Base-by-base conservation (phyloP, 2,329 filamentous ascomycete species). In the Ophiocordyceps robertsii region DNA sequence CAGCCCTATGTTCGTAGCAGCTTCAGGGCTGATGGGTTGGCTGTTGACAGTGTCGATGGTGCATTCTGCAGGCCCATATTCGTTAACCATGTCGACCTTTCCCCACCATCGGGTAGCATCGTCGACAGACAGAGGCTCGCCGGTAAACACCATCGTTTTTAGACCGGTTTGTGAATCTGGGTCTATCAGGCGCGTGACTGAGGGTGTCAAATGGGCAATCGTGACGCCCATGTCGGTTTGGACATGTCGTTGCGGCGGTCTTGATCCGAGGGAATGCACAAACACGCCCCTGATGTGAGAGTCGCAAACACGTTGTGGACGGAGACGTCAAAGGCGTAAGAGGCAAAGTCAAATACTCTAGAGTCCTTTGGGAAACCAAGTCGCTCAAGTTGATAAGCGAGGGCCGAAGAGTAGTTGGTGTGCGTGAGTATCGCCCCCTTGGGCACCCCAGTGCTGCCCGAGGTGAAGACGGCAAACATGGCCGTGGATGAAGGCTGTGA, bases 251-350 rank as follows among this genome's bases (percentile, higher is more conserved):
- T 39, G n/a, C 41, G 12, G 4, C 44, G 24, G 6, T 39, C 39
- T 12, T 43, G 33, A 5, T 39, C 42, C 4, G 41, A 43, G 5
- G 44, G 44, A 10, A 46, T 16, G 39, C 44, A 46, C 16, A 46
- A 8, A 31, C 33, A 44, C 3, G 16, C 44, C 2, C 44, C 44
- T 10, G 16, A 11, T 7, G 37, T 27, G 16, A 46, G 16, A 8
- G 39, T 27, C 8, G 29, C 11, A 6, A 29, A 19, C 12, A 29
- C 32, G 12, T 40, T 29, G 5, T 9, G 32, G 24, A 41, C 33
- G 17, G 3, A 38, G 17, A 35, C 33, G 14, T 35, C 14, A 16
- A 35, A 35, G 33, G 33, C 33, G 33, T 35, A 35, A 5, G 33
- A 35, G 33, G 33, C 33, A 35, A 35, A 35, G 33, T 35, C 33